phyloP scores from a whole-genome alignment of 1,284 basidiomycete species.

The Tilletia caries region DNA sequence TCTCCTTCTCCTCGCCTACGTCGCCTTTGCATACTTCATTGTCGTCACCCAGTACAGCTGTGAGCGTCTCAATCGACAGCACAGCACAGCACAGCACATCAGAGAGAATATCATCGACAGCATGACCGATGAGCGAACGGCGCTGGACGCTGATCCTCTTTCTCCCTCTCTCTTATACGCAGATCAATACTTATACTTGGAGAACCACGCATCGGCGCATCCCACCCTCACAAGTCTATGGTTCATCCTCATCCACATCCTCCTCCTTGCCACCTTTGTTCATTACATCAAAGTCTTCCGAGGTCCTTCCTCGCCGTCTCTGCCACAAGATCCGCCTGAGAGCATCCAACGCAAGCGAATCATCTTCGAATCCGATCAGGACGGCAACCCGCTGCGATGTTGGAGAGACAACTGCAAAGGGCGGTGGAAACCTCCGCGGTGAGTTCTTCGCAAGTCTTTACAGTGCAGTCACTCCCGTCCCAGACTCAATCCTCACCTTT shows the following conservation, averaged over 20 bases:
- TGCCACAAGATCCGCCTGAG: background rate
- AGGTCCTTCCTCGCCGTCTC: background rate
- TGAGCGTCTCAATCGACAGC: conserved; percentile 7
- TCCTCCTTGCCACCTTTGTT: conserved; percentile 12
- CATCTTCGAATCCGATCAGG: conserved; percentile 12
- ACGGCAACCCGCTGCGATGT: conserved; percentile 14
- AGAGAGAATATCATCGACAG: background rate
- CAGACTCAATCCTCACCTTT: no score
- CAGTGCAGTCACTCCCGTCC: no score
- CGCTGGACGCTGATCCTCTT: background rate
- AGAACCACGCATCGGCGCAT: background rate
- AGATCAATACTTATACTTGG: background rate
- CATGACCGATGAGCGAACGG: background rate
- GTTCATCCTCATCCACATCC: conserved; percentile 1
- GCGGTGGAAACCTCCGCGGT: conserved; percentile 18
- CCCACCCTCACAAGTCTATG: background rate
- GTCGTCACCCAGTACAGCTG: conserved; percentile 17
- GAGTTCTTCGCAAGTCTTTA: no score
- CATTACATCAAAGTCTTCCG: conserved; percentile 15
- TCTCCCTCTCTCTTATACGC: background rate
- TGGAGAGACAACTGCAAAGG: conserved; percentile 12
- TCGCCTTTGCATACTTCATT: conserved; percentile 16
- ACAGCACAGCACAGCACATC: background rate
- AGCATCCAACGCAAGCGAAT: background rate
- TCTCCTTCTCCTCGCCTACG: conserved; percentile 14